Conservation (phyloP, 805 yeast genomes). For the Candida germanica region DNA sequence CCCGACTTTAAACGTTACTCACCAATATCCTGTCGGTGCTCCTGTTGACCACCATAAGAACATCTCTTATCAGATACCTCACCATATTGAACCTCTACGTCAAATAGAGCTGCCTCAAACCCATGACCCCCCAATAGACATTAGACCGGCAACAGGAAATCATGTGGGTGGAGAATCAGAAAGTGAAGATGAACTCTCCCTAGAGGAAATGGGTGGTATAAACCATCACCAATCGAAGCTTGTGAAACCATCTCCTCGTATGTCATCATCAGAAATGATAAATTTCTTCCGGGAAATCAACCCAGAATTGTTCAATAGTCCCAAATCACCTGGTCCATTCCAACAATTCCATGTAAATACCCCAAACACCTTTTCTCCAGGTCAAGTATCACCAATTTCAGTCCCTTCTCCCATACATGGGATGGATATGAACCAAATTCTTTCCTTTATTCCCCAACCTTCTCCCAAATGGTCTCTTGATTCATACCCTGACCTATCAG, state of each 20-base stretch:
- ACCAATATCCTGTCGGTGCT: no score
- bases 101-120: no score
- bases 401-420: background rate
- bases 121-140: background rate
- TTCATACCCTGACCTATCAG: constrained; percentile 25
- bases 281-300: constrained; percentile 4
- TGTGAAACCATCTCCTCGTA: background rate
- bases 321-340: background rate
- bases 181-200: background rate
- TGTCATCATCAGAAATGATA: constrained; percentile 1
- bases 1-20: no score
- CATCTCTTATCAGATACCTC: no score
- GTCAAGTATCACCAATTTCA: background rate
- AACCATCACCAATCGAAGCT: background rate
- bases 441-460: constrained; percentile 20
- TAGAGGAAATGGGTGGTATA: constrained; percentile 1
- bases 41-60: no score
- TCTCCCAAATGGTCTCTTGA: constrained; percentile 23
- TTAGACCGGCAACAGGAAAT: no score
- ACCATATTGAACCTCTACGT: background rate
- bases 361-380: background rate
- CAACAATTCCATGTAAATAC: background rate
- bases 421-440: background rate
- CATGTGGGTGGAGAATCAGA: background rate
- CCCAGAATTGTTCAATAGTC: constrained; percentile 1